Base-by-base conservation (phyloP, 495 filamentous ascomycete species). In the Annulohypoxylon stygium region DNA sequence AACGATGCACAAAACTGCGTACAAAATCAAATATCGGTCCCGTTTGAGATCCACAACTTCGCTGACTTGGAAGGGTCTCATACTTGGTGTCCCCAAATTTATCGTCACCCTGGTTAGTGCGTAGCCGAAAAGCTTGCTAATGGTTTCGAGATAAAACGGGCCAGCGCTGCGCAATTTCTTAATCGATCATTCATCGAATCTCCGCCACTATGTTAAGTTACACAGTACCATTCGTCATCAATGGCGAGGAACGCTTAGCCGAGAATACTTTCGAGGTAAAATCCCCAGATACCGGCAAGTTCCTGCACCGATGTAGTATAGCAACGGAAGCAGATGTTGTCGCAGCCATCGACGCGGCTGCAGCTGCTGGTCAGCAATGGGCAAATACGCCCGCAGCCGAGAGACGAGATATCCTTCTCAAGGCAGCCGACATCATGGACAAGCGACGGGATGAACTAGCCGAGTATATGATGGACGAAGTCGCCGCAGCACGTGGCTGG, bases 321-420 rank as follows among this genome's bases (percentile, higher is more conserved):
- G 92, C 91, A 26, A 87, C 88, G 1, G 83, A 89, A 34, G 80
- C 80, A 8, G 90, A 96, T 61, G 91, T 88, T 60, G 76, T 83
- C 30, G 77, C 82, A 9, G 93, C 93, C 34, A 81, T 93, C 26
- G 81, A 88, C 25, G 84, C 90, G 1, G 93, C 93, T 0, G 81
- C 89, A 39, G 84, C 83, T 9, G 94, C 94, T 4, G 92, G 93
- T 79, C 86, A 86, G 43, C 78, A 87, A 67, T 97, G 94, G 94
- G 83, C 83, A 67, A 85, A 88, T 59, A 87, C 86, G 0, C 87
- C 87, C 54, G 87, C 91, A 12, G 80, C 83, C 36, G 74, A 83
- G 37, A 91, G 93, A 34, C 88, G 93, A 53, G 87, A 92, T 71
- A 89, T 97, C 71, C 81, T 97, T 61, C 79, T 90, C 54, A 90